Percentiles rank a stretch among this genome's conserved stretches.
Conservation (phyloP, 140 eudicot species). For the Senecio squalidus region DNA sequence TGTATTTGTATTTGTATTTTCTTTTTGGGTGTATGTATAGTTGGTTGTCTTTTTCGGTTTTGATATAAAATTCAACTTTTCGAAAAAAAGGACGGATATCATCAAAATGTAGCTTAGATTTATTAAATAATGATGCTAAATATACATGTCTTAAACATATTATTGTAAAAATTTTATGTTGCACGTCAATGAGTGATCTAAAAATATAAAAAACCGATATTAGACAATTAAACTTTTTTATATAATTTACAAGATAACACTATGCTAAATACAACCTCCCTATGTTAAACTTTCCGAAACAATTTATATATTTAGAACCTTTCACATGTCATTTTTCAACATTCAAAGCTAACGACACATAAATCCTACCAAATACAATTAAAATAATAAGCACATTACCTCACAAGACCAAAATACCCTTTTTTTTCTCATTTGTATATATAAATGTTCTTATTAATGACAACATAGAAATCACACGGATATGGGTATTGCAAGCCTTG, state of each 20-base stretch:
- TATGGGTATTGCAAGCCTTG: conserved; percentile 17
- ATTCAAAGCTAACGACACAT: conserved; percentile 23
- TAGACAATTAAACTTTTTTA: too few species aligned
- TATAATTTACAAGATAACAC: background rate
- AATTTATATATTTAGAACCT: conserved; percentile 23
- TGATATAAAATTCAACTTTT: too few species aligned
- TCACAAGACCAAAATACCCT: conserved; percentile 9
- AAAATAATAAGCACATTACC: conserved; percentile 3
- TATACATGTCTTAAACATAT: too few species aligned
- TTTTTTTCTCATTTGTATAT: conserved; percentile 10
- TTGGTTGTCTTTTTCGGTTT: too few species aligned
- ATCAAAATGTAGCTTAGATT: too few species aligned
- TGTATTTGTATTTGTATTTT: too few species aligned
- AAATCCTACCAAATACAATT: conserved; percentile 14
- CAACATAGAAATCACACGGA: conserved; percentile 1
- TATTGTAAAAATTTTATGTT: too few species aligned
- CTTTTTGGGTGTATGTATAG: too few species aligned
- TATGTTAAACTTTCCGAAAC: conserved; percentile 7
- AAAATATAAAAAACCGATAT: too few species aligned
- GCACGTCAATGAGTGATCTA: too few species aligned
- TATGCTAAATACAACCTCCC: conserved; percentile 29
- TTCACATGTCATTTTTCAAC: conserved; percentile 18
- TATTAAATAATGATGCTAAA: too few species aligned
- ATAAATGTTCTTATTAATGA: conserved; percentile 4
- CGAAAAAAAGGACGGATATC: too few species aligned